Conservation (phyloP, 2,329 filamentous ascomycete species). For the Phaeosphaeria sp. region DNA sequence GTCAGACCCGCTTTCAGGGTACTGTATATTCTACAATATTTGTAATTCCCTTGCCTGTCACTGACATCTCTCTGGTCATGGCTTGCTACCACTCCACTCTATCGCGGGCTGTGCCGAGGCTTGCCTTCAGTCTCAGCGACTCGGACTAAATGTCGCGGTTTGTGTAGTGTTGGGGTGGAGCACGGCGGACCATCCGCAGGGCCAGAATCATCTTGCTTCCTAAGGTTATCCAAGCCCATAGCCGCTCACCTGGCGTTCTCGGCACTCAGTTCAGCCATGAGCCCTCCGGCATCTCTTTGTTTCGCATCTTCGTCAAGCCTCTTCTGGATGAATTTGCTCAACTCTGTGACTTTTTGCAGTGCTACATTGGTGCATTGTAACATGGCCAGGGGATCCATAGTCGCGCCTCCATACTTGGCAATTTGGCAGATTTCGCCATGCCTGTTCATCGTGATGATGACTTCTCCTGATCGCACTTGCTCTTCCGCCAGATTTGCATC, state of each 20-base stretch:
- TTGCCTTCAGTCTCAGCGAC: constrained; percentile 2
- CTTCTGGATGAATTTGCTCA: constrained; percentile 75
- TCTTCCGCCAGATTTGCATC: constrained; percentile 79
- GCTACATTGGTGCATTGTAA: constrained; percentile 79
- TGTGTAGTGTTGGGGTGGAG: constrained; percentile 8
- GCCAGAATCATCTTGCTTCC: constrained; percentile 20
- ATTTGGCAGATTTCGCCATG: constrained; percentile 91
- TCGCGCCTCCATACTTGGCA: constrained; percentile 84
- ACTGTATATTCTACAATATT: not conserved
- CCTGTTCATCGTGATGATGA: constrained; percentile 85
- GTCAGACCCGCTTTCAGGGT: not conserved
- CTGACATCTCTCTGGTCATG: not conserved
- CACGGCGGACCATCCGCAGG: constrained; percentile 9
- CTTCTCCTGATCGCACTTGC: constrained; percentile 73
- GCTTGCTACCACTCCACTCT: not conserved
- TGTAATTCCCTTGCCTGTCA: constrained; percentile 2
- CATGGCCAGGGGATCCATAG: constrained; percentile 79
- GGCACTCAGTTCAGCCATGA: constrained; percentile 79
- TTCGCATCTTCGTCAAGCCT: constrained; percentile 79
- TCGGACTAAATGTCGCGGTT: constrained; percentile 28
- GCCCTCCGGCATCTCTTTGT: constrained; percentile 76
- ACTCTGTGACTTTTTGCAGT: constrained; percentile 78
- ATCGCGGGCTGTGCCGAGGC: not conserved
- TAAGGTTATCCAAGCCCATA: constrained; percentile 15
- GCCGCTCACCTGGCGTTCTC: constrained; percentile 77